phyloP scores from a whole-genome alignment of 352 stramenopile genomes.

The Globisporangium cystogenes region DNA sequence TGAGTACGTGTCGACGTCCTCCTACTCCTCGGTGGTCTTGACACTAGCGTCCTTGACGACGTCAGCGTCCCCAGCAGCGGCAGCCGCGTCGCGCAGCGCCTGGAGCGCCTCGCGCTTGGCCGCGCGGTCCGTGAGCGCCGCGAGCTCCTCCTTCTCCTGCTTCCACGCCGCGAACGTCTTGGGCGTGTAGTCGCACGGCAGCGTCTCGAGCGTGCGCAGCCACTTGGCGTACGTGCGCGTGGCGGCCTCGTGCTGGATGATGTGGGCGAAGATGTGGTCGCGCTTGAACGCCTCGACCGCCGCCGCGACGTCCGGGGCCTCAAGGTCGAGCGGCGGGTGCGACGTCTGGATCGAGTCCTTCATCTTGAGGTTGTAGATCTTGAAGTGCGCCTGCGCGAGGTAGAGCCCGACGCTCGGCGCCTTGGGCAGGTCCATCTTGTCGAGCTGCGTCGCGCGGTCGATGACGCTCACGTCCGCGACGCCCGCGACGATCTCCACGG shows the following conservation, averaged over 20 bases:
- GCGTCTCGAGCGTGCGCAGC: slow-evolving; percentile 57
- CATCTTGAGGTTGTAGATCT: slow-evolving; percentile 83
- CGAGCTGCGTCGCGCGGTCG: slow-evolving; percentile 46
- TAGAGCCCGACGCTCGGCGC: slow-evolving; percentile 84
- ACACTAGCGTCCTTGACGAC: not conserved
- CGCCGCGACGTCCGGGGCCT: slow-evolving; percentile 37
- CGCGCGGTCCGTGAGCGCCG: slow-evolving; percentile 26
- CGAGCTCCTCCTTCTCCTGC: slow-evolving; percentile 63
- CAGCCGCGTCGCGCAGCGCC: slow-evolving; percentile 11
- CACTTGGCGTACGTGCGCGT: slow-evolving; percentile 81
- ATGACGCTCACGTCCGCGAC: slow-evolving; percentile 48
- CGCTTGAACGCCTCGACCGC: slow-evolving; percentile 77
- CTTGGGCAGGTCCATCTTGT: slow-evolving; percentile 87
- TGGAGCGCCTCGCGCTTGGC: slow-evolving; percentile 39
- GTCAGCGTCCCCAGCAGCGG: not conserved
- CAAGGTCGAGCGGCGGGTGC: slow-evolving; percentile 62
- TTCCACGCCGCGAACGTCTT: slow-evolving; percentile 68
- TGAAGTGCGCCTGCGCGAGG: slow-evolving; percentile 80
- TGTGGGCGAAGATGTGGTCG: slow-evolving; percentile 74
- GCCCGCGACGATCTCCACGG: slow-evolving; percentile 68
- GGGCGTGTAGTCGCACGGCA: slow-evolving; percentile 68
- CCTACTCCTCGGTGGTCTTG: not conserved
- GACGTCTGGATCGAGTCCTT: slow-evolving; percentile 56
- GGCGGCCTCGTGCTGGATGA: slow-evolving; percentile 71
- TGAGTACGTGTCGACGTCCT: too few relatives aligned